A percentile compares a stretch with the other conserved stretches of the same genome.
phyloP scores from a whole-genome alignment of 257 asterid genomes.

The Nyctanthes arbortristis region DNA sequence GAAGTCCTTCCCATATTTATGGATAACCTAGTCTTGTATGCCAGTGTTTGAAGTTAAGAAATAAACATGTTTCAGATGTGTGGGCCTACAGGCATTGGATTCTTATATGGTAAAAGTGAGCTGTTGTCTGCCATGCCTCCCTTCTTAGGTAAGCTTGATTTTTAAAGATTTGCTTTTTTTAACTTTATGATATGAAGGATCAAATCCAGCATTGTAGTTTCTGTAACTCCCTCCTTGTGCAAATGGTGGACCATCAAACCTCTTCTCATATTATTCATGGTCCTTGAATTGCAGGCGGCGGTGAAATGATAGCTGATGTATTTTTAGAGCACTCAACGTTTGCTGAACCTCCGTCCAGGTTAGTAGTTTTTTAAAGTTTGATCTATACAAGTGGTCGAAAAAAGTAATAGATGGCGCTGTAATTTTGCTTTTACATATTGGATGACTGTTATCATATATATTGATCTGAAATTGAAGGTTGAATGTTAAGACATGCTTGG shows the following conservation, averaged over 20 bases:
- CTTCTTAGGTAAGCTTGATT: constrained; percentile 64
- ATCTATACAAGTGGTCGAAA: constrained; percentile 16
- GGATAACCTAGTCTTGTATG: constrained; percentile 28
- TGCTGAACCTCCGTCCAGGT: constrained; percentile 98
- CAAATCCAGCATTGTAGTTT: too few relatives aligned
- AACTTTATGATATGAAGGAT: constrained; percentile 12
- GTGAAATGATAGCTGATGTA: constrained; percentile 98
- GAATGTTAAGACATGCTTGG: constrained; percentile 5
- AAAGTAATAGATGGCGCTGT: neutral
- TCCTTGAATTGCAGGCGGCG: constrained; percentile 68
- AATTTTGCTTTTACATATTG: constrained; percentile 8
- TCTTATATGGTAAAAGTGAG: constrained; percentile 84
- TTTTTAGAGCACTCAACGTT: constrained; percentile 86
- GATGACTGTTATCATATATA: neutral
- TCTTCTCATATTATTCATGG: constrained; percentile 22
- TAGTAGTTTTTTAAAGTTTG: constrained; percentile 27
- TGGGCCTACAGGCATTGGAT: constrained; percentile 99
- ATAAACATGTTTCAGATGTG: constrained; percentile 97
- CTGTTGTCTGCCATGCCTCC: constrained; percentile 89
- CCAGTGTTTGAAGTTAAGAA: constrained; percentile 46
- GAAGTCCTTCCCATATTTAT: constrained; percentile 32
- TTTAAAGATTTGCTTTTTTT: constrained; percentile 10
- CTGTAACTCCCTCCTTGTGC: constrained; percentile 6
- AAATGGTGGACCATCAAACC: constrained; percentile 6
- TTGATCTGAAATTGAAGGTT: constrained; percentile 10